Base-by-base conservation (phyloP, 805 yeast species). In the Suhomyces sp. region DNA sequence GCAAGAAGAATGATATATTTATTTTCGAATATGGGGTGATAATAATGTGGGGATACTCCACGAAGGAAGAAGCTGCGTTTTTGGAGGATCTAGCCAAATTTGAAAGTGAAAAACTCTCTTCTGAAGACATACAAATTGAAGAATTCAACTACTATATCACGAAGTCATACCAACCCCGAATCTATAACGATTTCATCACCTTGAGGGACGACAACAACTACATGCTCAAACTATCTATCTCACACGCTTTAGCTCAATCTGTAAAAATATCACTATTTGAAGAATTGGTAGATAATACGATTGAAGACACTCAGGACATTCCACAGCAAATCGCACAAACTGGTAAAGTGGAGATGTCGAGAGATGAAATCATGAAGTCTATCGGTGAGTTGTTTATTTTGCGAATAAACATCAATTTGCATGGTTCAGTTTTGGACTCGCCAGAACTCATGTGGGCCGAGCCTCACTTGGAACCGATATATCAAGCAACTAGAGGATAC, bases 371-470 rank as follows among this genome's bases (percentile, higher is more conserved):
- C 52, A 94, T 94, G 98, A 94, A 91, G 72, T 87, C 94, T 54
- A 94, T 94, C 53, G 99, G 99, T 10, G 98, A 94, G 70, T 79
- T 94, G 56, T 94, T 94, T 69, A 94, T 94, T 54, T 73, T 94
- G 58, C 70, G 96, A 56, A 88, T 88, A 46, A 88, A 88, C 66
- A 88, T 88, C 55, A 88, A 88, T 62, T 72, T 88, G 51, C 94
- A 88, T 72, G 94, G 94, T 0, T 86, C 93, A 0, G 96, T 94
- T 26, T 76, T 94, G 56, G 99, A 94, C 68, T 89, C 97, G 1
- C 99, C 99, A 1, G 99, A 94, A 69, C 82, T 94, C 54, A 91
- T 94, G 97, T 94, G 99, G 99, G 85, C 97, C 0, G 98, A 94
- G 68, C 99, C 99, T 1, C 97, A 92, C 64, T 76, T 94, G 56